phyloP scores from a whole-genome alignment of 2,329 filamentous ascomycete genomes.

The Pseudogymnoascus sp. region DNA sequence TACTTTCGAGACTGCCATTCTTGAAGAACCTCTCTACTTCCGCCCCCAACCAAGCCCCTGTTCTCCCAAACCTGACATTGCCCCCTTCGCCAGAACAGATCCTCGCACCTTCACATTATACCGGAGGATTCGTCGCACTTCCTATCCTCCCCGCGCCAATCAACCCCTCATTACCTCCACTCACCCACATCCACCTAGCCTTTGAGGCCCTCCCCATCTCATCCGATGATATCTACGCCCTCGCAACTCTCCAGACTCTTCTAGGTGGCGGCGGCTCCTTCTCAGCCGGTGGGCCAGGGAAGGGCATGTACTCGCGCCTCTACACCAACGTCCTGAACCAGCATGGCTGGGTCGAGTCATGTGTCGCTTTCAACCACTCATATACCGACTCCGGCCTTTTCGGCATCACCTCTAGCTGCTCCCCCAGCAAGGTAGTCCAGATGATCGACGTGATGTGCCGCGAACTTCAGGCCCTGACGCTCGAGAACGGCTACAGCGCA shows the following conservation, averaged over 20 bases:
- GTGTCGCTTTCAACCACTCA: conserved; percentile 92
- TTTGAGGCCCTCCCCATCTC: conserved; percentile 91
- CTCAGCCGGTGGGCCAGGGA: conserved; percentile 90
- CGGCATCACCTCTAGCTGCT: conserved; percentile 81
- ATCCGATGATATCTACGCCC: conserved; percentile 88
- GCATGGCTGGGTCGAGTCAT: conserved; percentile 93
- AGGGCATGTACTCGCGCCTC: conserved; percentile 97
- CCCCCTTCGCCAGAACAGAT: conserved; percentile 46
- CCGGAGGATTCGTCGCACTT: conserved; percentile 83
- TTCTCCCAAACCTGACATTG: conserved; percentile 37
- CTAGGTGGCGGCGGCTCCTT: conserved; percentile 95
- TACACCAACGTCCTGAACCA: conserved; percentile 98
- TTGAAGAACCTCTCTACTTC: conserved; percentile 82
- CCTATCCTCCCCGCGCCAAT: conserved; percentile 69
- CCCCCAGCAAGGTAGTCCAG: conserved; percentile 63
- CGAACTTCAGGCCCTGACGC: conserved; percentile 69
- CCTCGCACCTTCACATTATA: conserved; percentile 67
- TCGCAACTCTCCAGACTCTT: conserved; percentile 90
- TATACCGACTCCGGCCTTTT: conserved; percentile 96
- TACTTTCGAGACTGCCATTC: conserved; percentile 80
- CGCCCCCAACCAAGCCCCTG: conserved; percentile 52
- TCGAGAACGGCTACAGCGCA: conserved; percentile 64
- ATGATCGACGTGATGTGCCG: conserved; percentile 97
- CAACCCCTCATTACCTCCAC: conserved; percentile 67
- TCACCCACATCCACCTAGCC: conserved; percentile 90